Base-by-base conservation (phyloP, 2,329 filamentous ascomycete genomes). In the Cordyceps fumosorosea region DNA sequence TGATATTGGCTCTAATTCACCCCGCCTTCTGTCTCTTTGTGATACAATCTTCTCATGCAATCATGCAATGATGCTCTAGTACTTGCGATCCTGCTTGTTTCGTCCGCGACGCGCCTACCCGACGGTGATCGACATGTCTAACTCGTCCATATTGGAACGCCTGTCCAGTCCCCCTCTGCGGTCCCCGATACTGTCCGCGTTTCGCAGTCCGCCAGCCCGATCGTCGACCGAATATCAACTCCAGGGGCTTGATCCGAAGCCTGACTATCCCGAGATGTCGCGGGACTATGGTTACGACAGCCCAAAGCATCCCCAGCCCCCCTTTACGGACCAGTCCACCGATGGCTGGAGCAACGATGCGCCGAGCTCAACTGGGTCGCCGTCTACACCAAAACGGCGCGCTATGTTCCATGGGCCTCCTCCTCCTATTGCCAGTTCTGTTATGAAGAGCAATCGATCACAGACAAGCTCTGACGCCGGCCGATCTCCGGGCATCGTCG, bases 361-460 rank as follows among this genome's bases (percentile, higher is more conserved):
- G 32, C 63, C 64, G 55, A 74, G 69, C 64, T 70, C 68, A 32
- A 64, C 65, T 7, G 70, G 66, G 14, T 75, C 76, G 1, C 65
- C 71, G 11, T 73, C 74, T 6, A 74, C 72, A 59, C 64, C 64
- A 24, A 74, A 69, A 55, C 66, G 66, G 10, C 73, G 69, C 14
- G 64, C 71, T 3, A 73, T 82, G 51, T 83, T 83, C 62, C 68
- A 72, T 2, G 80, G 80, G 1, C 81, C 81, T 0, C 81, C 81
- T 0, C 80, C 81, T 0, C 81, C 81, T 4, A 83, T 84, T 62
- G 75, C 78, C 1, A 66, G 71, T 6, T 81, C 81, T 0, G 72
- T 75, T 3, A 63, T 78, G 22, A 60, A 78, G 2, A 67, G 66
- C n/a, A 66, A 63, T 63, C 65, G 56, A 54, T 59, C 56, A 11